Conservation (phyloP, 192 early-diverging fungal species). For the Linnemannia zychae region DNA sequence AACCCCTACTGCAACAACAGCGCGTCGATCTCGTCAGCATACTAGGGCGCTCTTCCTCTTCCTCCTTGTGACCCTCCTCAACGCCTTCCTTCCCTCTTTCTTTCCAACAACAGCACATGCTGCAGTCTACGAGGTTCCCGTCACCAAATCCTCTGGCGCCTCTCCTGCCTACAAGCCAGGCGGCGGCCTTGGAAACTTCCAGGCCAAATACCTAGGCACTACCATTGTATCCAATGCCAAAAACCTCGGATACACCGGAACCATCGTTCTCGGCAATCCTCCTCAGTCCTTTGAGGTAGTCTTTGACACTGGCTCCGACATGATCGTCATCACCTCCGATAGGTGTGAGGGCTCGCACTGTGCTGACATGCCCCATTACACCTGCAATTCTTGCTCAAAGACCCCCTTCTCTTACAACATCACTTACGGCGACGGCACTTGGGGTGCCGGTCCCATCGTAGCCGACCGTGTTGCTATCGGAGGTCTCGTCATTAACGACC, state of each 20-base stretch:
- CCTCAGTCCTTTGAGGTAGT: conserved; percentile 90
- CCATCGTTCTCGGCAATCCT: conserved; percentile 86
- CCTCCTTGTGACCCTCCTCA: conserved; percentile 17
- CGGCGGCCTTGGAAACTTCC: conserved; percentile 8
- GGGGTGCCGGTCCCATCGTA: conserved; percentile 53
- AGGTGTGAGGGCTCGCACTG: conserved; percentile 41
- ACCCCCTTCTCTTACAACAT: conserved; percentile 52
- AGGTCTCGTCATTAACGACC: conserved; percentile 43
- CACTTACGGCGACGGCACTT: conserved; percentile 56
- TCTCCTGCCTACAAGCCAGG: not conserved
- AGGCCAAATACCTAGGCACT: conserved; percentile 49
- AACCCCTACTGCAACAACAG: not conserved
- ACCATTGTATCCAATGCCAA: conserved; percentile 37
- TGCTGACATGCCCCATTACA: conserved; percentile 40
- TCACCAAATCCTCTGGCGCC: conserved; percentile 12
- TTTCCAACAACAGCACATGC: conserved; percentile 12
- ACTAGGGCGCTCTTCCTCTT: not conserved
- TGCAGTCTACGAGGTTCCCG: conserved; percentile 27
- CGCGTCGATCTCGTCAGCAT: not conserved
- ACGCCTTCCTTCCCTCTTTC: conserved; percentile 8
- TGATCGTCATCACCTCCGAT: conserved; percentile 55
- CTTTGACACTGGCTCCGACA: conserved; percentile 85
- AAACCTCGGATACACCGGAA: conserved; percentile 85
- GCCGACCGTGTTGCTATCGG: conserved; percentile 45
- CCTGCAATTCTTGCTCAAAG: conserved; percentile 49